phyloP scores from a whole-genome alignment of 805 yeast species.

The Huiozyma sinensis region DNA sequence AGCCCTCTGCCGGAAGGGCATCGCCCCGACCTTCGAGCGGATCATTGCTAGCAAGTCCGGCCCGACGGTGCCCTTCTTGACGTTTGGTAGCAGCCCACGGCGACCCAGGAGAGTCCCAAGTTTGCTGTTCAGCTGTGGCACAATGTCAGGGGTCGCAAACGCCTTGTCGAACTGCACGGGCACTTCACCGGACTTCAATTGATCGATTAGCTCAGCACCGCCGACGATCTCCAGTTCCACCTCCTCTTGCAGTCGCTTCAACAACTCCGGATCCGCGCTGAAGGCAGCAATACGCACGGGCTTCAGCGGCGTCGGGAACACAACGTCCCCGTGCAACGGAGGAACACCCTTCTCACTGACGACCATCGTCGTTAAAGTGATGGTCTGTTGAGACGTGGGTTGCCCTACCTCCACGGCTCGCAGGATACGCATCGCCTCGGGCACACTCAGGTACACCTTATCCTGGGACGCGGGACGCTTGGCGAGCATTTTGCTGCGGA shows the following conservation, averaged over 20 bases:
- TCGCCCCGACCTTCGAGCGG: conserved; percentile 47
- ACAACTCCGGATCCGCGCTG: conserved; percentile 44
- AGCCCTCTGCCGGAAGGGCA: conserved; percentile 68
- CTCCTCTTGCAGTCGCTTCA: conserved; percentile 38
- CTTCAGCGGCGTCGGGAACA: conserved; percentile 63
- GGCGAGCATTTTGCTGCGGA: conserved; percentile 31
- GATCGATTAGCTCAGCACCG: conserved; percentile 56
- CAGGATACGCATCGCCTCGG: conserved; percentile 63
- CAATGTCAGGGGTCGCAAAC: conserved; percentile 77
- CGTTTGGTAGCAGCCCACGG: conserved; percentile 77
- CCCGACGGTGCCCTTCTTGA: conserved; percentile 77
- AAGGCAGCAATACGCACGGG: conserved; percentile 58
- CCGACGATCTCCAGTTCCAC: conserved; percentile 53
- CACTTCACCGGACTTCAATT: conserved; percentile 41
- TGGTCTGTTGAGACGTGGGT: conserved; percentile 56
- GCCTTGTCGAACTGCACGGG: conserved; percentile 58
- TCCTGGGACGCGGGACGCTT: conserved; percentile 34
- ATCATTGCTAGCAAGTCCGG: conserved; percentile 44
- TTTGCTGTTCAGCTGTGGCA: conserved; percentile 43
- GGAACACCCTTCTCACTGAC: conserved; percentile 69
- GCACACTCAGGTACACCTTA: conserved; percentile 63
- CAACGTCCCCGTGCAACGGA: conserved; percentile 59
- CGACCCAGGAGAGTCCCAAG: conserved; percentile 83
- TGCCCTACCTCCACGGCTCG: conserved; percentile 90
- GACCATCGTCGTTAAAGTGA: conserved; percentile 53